Base-by-base conservation (phyloP, 495 filamentous ascomycete genomes). In the Penicillium dipodomyicola region DNA sequence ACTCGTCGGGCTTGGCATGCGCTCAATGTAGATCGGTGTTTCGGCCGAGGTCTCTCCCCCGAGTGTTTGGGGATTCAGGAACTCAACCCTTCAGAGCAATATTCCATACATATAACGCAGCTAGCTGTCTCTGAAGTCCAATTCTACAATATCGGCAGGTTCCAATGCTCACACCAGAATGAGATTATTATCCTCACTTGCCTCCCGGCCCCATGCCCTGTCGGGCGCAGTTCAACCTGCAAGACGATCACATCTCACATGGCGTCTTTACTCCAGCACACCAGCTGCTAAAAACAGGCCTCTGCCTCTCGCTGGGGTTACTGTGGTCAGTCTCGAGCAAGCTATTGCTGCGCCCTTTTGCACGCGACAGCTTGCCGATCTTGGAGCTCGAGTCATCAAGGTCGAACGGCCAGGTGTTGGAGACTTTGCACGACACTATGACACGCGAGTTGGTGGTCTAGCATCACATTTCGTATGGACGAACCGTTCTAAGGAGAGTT, bases 401-500 rank as follows among this genome's bases (percentile, higher is more conserved):
- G 64, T 82, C 20, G 79, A 82, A 53, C 70, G 79, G 10, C 78
- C 77, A 7, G 72, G 64, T 3, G 69, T 69, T 0, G 79, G 79
- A 2, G 79, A 82, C 52, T 82, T 82, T 64, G 78, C 79, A 7
- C 75, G 78, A 4, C 59, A 71, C 17, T 79, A 80, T 63, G 79
- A 82, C 55, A 73, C 63, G 0, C 68, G 79, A 1, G 76, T 80
- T 29, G 72, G 76, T 25, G 78, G 76, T 1, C 58, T 75, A 3
- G 68, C 78, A 3, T 82, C 79, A 0, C 78, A 82, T 59, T 82
- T 82, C 53, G 70, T 80, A 19, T 80, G 79, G 78, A 75, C 76
- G 0, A 82, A 80, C 44, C 74, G 79, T 23, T 79, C 76, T 4
- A 82, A 82, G 32, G 78, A 82, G 57, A 74, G 69, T 43, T 58